Base-by-base conservation (phyloP, 208 protist species). In the Wallacemonas sp. region DNA sequence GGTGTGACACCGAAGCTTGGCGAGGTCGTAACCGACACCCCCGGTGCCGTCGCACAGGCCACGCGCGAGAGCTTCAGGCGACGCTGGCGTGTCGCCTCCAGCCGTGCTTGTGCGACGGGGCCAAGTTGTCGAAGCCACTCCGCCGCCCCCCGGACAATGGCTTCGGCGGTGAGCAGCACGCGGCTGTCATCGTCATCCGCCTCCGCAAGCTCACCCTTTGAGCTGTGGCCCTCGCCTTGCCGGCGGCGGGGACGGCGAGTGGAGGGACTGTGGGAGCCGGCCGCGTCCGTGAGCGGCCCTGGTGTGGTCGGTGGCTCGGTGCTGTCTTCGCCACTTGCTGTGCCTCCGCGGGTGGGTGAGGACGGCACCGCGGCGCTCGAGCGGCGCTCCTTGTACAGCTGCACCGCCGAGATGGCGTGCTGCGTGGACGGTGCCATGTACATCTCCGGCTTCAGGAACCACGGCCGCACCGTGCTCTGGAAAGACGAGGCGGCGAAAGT, bases 381-480 rank as follows among this genome's bases (percentile, higher is more conserved):
- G n/a, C n/a, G n/a, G n/a, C n/a, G n/a, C 12, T 55, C 61, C 27
- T 82, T 68, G 45, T 79, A 93, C 2, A 79, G 61, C 29, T 83
- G 61, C 58, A 81, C 67, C 5, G 84, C 63, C 10, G 84, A 79
- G 24, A 70, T 57, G 9, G 62, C 70, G 64, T 76, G 63, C 41
- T 53, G 46, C 8, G 74, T 38, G 10, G 64, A 52, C 2, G 79
- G 73, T 9, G 70, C 64, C 48, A 85, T 66, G 63, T 87, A 88
- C 58, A 85, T 78, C 24, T 85, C 63, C 22, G 82, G 78, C 22
- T 79, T 71, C 34, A 87, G 46, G 54, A 92, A 92, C 85, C 88
- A 94, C 50, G 88, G 82, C 54, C 76, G 22, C 17, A n/a, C 26
- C 33, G 55, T 22, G 26, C 36, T 46, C 36, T 36, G 55, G 26